These are phyloP conservation scores for Eucommia ulmoides DNA, from an alignment of 257 asterid species.

Conservation along the genomic window DNA sequence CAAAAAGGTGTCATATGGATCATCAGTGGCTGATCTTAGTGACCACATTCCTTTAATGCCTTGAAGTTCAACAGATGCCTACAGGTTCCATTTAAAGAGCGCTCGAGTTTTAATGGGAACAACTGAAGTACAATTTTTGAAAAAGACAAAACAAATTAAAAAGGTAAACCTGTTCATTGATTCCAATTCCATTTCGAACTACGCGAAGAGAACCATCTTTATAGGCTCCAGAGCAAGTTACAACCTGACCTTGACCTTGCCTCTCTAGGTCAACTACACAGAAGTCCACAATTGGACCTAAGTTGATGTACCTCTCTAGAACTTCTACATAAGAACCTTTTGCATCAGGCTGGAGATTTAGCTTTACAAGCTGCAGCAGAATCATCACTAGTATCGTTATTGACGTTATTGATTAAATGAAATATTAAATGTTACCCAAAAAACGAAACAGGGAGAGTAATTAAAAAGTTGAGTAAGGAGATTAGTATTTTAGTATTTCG, in stretches of 20 bases:
- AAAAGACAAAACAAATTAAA: constrained; percentile 5
- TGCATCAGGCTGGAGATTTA: constrained; percentile 74
- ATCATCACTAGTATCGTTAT: too few relatives aligned
- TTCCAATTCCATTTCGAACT: constrained; percentile 90
- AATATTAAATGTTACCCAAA: too few relatives aligned
- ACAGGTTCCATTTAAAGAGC: constrained; percentile 8
- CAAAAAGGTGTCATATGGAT: constrained; percentile 76
- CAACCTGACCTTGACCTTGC: constrained; percentile 99
- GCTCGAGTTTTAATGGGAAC: background rate
- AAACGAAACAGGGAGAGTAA: too few relatives aligned
- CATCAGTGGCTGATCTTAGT: constrained; percentile 70
- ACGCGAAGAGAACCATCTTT: constrained; percentile 90
- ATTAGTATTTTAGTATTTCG: too few relatives aligned
- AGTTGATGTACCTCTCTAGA: constrained; percentile 73
- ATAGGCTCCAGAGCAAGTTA: constrained; percentile 94
- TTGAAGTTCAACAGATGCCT: constrained; percentile 97
- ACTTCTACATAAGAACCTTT: constrained; percentile 88
- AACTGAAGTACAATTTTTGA: background rate
- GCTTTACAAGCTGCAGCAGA: constrained; percentile 59
- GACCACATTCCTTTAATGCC: constrained; percentile 99
- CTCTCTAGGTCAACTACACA: constrained; percentile 90
- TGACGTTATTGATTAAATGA: too few relatives aligned
- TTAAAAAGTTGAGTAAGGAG: too few relatives aligned
- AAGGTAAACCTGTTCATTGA: constrained; percentile 66
- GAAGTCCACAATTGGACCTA: constrained; percentile 94